Percentiles rank a stretch among this genome's conserved stretches.
phyloP scores from a whole-genome alignment of 2,329 filamentous ascomycete species.

The Lanzia echinophila region DNA sequence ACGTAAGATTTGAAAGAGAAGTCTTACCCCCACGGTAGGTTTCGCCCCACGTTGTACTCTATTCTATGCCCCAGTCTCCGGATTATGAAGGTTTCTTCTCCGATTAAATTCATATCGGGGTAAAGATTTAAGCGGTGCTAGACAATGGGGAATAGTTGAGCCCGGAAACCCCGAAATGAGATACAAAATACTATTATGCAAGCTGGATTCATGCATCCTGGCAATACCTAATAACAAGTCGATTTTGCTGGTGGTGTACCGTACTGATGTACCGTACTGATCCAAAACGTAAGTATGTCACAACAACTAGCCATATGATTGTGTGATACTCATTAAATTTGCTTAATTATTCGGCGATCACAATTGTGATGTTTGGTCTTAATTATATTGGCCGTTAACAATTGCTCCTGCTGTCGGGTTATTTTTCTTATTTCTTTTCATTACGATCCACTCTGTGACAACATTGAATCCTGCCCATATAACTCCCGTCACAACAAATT shows the following conservation, averaged over 20 bases:
- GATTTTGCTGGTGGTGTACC: too few relatives aligned
- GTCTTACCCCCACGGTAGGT: background rate
- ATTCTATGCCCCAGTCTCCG: background rate
- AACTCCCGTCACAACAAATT: slow-evolving; percentile 12
- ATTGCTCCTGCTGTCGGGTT: background rate
- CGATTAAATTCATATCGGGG: background rate
- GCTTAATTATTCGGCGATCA: too few relatives aligned
- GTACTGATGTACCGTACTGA: too few relatives aligned
- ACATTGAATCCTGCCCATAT: slow-evolving; percentile 26
- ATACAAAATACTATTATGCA: too few relatives aligned
- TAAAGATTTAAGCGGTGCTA: too few relatives aligned
- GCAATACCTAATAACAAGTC: too few relatives aligned
- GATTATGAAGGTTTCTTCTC: background rate
- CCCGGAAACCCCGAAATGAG: too few relatives aligned
- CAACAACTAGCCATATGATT: too few relatives aligned
- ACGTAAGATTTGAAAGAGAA: background rate
- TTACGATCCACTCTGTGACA: slow-evolving; percentile 15
- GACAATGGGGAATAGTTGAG: too few relatives aligned
- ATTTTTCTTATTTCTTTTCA: background rate
- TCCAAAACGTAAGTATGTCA: too few relatives aligned
- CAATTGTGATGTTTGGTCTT: background rate
- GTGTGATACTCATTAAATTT: too few relatives aligned
- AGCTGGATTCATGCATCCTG: too few relatives aligned
- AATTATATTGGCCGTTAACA: background rate
- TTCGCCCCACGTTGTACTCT: background rate